Evolutionary conservation across 2,329 filamentous ascomycete species (phyloP), one percentile per base, ranked within the genome.

Genomic region (Xylaria sp.): DNA sequence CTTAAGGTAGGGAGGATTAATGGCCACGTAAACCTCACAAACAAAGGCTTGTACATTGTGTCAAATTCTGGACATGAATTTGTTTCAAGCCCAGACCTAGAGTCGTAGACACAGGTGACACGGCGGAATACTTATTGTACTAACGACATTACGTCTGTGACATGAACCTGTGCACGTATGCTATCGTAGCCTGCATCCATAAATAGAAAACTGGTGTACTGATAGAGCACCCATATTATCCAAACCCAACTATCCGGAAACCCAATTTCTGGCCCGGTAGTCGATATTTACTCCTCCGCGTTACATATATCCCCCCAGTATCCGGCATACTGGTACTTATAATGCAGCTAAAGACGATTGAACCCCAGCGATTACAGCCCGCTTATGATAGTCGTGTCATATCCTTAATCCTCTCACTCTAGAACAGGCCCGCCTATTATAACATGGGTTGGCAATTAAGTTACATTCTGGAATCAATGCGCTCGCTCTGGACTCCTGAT

Each of bases 1-100:
- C 48, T 52, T 18, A 30, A 13, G 13, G 25, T 8, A 50, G 25
- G 23, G 46, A 13, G 23, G 46, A 13, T 30, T 10, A n/a, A n/a
- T 28, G 39, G n/a, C 68, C 68, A 67, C 55, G 66, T 69, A 53
- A 45, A 60, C 63, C 41, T 63, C 41, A 50, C 43, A 59, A 55
- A 28, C n/a, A n/a, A n/a, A n/a, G n/a, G 30, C 15, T 20, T 20
- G 3, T 20, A 68, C 18, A 8, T 36, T 56, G 30, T 28, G 8
- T 52, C 28, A 52, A 25, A 23, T 36, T 23, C 52, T 23, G 3
- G n/a, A 23, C 23, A 36, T n/a, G 30, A 13, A 15, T 36, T 23
- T 36, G 30, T 34, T 39, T 63, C 30, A 20, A 46, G 12, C 8
- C 28, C 13, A 64, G 20, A 20, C 28, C 4, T 39, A 55, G 5